Evolutionary conservation across 2,329 filamentous ascomycete genomes (phyloP).

Genomic region (Aureobasidium sp.): DNA sequence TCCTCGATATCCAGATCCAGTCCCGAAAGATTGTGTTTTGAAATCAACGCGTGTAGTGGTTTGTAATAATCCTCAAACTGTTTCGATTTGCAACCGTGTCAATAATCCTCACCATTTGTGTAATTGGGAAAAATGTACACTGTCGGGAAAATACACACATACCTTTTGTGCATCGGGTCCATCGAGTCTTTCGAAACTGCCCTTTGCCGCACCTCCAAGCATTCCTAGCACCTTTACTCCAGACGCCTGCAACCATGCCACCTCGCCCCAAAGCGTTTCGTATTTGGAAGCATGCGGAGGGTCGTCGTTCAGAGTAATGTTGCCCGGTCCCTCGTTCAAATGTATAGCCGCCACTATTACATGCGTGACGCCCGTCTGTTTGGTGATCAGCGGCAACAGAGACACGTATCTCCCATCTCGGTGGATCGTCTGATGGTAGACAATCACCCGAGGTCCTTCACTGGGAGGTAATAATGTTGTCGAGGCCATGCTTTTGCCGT

Average conservation of each 20-base stretch:
- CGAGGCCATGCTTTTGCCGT: background rate
- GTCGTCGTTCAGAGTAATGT: constrained; percentile 75
- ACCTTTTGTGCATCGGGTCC: constrained; percentile 47
- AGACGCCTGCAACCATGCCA: constrained; percentile 60
- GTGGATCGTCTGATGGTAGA: constrained; percentile 62
- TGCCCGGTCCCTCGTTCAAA: constrained; percentile 60
- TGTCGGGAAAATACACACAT: background rate
- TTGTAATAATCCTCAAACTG: constrained; percentile 67
- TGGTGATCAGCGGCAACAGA: constrained; percentile 53
- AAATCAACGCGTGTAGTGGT: constrained; percentile 60
- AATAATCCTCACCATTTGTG: no score
- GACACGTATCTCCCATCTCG: constrained; percentile 49
- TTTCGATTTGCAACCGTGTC: no score
- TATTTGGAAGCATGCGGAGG: constrained; percentile 59
- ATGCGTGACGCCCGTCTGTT: constrained; percentile 63
- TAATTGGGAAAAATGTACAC: no score
- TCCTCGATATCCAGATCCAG: constrained; percentile 79
- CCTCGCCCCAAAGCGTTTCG: constrained; percentile 70
- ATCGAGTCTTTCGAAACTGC: constrained; percentile 57
- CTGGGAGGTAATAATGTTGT: constrained; percentile 13
- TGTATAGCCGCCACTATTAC: constrained; percentile 83
- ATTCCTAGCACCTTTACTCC: constrained; percentile 79
- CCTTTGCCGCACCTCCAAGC: constrained; percentile 77
- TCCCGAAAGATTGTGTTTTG: constrained; percentile 56
- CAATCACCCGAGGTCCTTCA: constrained; percentile 39